Conservation (phyloP, 2,329 filamentous ascomycete genomes). For the Nothopassalora personata region DNA sequence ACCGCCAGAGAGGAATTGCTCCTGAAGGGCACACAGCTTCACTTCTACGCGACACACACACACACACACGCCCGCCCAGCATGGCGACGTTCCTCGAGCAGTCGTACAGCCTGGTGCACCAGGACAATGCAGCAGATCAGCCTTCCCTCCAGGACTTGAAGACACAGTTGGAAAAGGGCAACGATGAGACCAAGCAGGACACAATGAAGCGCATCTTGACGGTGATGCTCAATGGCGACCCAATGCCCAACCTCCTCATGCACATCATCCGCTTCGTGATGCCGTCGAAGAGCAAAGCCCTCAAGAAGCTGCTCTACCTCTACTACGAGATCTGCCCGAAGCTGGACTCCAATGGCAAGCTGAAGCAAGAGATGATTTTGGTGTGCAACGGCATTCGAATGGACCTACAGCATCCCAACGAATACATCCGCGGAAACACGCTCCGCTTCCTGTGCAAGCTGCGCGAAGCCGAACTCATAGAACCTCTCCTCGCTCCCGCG, state of each 20-base stretch:
- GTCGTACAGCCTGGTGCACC: constrained; percentile 92
- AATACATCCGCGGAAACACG: constrained; percentile 98
- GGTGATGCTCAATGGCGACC: constrained; percentile 96
- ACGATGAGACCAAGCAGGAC: constrained; percentile 36
- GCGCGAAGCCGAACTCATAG: constrained; percentile 89
- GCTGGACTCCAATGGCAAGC: constrained; percentile 81
- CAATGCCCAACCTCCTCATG: constrained; percentile 94
- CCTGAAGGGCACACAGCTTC: neutral
- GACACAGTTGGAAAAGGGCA: constrained; percentile 47
- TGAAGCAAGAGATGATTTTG: constrained; percentile 99
- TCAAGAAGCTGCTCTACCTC: constrained; percentile 98
- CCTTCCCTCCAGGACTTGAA: constrained; percentile 86
- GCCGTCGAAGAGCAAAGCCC: constrained; percentile 91
- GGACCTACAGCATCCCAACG: constrained; percentile 93
- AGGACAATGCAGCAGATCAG: constrained; percentile 93
- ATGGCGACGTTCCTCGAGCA: constrained; percentile 96
- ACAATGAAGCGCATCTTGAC: constrained; percentile 89
- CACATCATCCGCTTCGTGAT: constrained; percentile 99
- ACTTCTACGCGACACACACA: neutral
- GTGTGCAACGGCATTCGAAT: constrained; percentile 99
- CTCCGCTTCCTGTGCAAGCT: constrained; percentile 95
- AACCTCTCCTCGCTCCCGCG: constrained; percentile 88
- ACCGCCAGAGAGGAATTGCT: constrained; percentile 11
- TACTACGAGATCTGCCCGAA: constrained; percentile 99
- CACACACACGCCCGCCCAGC: constrained; percentile 37